Percentiles rank a stretch among this genome's conserved stretches.
Evolutionary conservation across 202 grass and related monocot genomes (phyloP).

Genomic region (Setaria italica): DNA sequence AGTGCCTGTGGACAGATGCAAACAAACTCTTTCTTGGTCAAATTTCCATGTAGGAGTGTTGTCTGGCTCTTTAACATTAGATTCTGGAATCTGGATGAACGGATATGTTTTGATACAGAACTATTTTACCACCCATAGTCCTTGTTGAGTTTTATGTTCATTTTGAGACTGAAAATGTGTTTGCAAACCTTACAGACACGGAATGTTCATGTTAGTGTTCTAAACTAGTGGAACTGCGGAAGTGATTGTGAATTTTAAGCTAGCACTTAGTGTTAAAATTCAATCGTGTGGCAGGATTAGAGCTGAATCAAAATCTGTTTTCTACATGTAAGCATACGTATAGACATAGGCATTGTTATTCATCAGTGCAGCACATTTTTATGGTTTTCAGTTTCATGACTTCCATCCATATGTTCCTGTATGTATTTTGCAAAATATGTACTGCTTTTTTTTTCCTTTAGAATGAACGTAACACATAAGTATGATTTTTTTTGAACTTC

Average conservation of each 20-base stretch:
- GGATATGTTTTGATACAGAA: not conserved
- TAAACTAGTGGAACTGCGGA: not conserved
- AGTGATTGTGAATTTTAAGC: not conserved
- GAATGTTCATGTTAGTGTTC: not conserved
- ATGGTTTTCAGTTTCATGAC: constrained; percentile 20
- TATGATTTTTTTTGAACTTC: not conserved
- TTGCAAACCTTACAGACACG: not conserved
- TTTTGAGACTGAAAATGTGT: not conserved
- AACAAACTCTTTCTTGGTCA: not conserved
- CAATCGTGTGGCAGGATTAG: not conserved
- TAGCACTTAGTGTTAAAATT: not conserved
- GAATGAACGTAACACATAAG: constrained; percentile 12
- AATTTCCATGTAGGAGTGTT: not conserved
- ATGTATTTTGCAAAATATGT: not conserved
- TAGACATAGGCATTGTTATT: not conserved
- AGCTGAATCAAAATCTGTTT: not conserved
- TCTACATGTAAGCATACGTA: not conserved
- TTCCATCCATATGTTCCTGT: not conserved
- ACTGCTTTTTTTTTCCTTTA: not conserved
- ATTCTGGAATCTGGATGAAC: not conserved
- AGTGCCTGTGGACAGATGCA: not conserved
- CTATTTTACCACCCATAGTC: not conserved
- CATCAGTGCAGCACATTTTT: not conserved
- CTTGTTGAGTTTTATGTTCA: not conserved
- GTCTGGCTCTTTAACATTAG: not conserved